These are phyloP conservation scores for Metschnikowia reukaufii DNA, from an alignment of 805 yeast species.

Conservation along the genomic window DNA sequence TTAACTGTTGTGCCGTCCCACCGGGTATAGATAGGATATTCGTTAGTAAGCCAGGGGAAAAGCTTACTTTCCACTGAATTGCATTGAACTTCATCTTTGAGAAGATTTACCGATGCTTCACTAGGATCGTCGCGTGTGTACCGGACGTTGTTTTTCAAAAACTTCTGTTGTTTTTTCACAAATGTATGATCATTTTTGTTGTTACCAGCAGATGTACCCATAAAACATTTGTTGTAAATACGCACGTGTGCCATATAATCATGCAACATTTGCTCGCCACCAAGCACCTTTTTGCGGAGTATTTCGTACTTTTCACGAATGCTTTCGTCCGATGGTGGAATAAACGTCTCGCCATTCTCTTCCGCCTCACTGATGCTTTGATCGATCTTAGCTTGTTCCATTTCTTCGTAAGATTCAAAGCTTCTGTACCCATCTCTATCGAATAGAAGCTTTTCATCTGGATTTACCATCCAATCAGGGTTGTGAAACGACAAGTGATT, in stretches of 20 bases:
- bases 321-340: conserved; percentile 31
- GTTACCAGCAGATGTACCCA: conserved; percentile 10
- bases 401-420: conserved; percentile 24
- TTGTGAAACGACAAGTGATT: conserved; percentile 37
- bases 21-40: conserved; percentile 15
- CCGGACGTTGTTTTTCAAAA: conserved; percentile 3
- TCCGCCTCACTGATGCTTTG: conserved; percentile 4
- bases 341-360: conserved; percentile 17
- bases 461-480: conserved; percentile 47
- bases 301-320: conserved; percentile 30
- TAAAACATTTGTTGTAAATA: conserved; percentile 47
- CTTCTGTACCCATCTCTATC: conserved; percentile 27
- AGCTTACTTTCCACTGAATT: conserved; percentile 10
- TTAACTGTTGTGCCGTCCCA: conserved; percentile 10
- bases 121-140: neutral
- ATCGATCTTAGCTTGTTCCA: conserved; percentile 22
- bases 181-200: neutral
- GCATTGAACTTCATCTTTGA: neutral
- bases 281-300: conserved; percentile 23
- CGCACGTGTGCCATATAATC: conserved; percentile 46
- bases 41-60: conserved; percentile 17
- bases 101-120: neutral
- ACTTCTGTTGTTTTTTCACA: conserved; percentile 6
- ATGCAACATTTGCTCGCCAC: conserved; percentile 37
- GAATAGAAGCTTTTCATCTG: conserved; percentile 31